Conservation (phyloP, 306 rosid genomes). For the Aeschynomene evenia region DNA sequence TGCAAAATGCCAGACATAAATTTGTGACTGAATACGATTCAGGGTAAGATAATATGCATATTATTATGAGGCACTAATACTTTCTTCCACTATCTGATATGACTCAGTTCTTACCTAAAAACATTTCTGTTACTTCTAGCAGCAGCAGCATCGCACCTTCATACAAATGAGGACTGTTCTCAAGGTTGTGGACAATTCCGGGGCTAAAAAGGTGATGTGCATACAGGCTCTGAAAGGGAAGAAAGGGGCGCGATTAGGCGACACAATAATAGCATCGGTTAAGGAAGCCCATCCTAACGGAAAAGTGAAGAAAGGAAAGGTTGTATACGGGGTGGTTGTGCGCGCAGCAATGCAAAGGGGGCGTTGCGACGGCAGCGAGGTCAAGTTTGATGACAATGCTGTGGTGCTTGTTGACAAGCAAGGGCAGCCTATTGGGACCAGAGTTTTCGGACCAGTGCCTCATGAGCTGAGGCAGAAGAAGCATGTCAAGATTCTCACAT, state of each 20-base stretch:
- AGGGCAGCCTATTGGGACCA: slow-evolving; percentile 90
- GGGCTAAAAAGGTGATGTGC: slow-evolving; percentile 93
- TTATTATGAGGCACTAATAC: background rate
- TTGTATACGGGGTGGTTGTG: slow-evolving; percentile 76
- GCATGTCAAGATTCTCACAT: slow-evolving; percentile 87
- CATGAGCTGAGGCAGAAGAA: slow-evolving; percentile 85
- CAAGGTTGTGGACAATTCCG: slow-evolving; percentile 87
- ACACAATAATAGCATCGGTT: slow-evolving; percentile 82
- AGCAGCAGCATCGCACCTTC: slow-evolving; percentile 78
- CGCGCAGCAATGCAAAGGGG: slow-evolving; percentile 81
- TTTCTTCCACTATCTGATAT: background rate
- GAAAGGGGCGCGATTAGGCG: slow-evolving; percentile 92
- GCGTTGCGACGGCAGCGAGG: slow-evolving; percentile 90
- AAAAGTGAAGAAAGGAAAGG: slow-evolving; percentile 74
- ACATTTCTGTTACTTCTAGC: background rate
- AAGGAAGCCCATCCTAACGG: slow-evolving; percentile 94
- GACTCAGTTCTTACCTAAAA: background rate
- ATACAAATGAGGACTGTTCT: slow-evolving; percentile 93
- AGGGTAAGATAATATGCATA: background rate
- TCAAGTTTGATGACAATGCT: slow-evolving; percentile 87
- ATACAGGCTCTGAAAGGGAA: slow-evolving; percentile 83
- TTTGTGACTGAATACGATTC: background rate
- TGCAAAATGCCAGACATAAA: background rate
- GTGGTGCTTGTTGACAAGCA: slow-evolving; percentile 91
- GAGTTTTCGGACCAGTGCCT: slow-evolving; percentile 92